These are phyloP conservation scores for Aspergillus pseudoglaucus DNA, from an alignment of 2,329 filamentous ascomycete species.

Conservation along the genomic window DNA sequence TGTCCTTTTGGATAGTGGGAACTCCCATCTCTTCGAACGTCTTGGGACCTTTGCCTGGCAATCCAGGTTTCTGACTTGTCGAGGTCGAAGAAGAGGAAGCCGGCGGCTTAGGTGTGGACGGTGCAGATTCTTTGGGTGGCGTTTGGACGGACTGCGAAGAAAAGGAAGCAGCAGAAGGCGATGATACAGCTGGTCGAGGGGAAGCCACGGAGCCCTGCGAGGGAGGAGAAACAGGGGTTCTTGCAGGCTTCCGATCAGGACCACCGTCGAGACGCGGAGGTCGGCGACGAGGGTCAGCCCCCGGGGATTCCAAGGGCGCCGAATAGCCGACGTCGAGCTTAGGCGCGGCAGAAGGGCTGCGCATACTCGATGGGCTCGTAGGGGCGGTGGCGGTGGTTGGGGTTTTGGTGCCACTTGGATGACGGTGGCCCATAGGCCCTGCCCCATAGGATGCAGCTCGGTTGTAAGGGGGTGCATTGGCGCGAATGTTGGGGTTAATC, in stretches of 20 bases:
- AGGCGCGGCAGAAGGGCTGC: constrained; percentile 24
- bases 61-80: constrained; percentile 31
- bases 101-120: constrained; percentile 35
- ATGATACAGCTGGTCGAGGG: constrained; percentile 18
- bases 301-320: constrained; percentile 37
- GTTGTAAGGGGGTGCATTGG: constrained; percentile 32
- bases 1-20: constrained; percentile 72
- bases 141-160: constrained; percentile 24
- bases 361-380: constrained; percentile 22
- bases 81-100: constrained; percentile 20
- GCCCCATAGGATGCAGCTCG: constrained; percentile 26
- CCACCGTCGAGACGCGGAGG: constrained; percentile 22
- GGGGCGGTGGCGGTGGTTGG: constrained; percentile 18
- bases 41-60: constrained; percentile 69
- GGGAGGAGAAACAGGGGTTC: constrained; percentile 24
- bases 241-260: constrained; percentile 25
- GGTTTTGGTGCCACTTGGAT: background rate
- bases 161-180: constrained; percentile 26
- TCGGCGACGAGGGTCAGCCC: constrained; percentile 24
- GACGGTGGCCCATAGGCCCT: constrained; percentile 29
- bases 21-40: constrained; percentile 99
- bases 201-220: constrained; percentile 18
- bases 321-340: constrained; percentile 44
- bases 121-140: constrained; percentile 28
- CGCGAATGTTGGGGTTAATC: constrained; percentile 43